A percentile compares a stretch with the other conserved stretches of the same genome.
Evolutionary conservation across 108 stramenopile species (phyloP).

Genomic region (Parmales sp.): DNA sequence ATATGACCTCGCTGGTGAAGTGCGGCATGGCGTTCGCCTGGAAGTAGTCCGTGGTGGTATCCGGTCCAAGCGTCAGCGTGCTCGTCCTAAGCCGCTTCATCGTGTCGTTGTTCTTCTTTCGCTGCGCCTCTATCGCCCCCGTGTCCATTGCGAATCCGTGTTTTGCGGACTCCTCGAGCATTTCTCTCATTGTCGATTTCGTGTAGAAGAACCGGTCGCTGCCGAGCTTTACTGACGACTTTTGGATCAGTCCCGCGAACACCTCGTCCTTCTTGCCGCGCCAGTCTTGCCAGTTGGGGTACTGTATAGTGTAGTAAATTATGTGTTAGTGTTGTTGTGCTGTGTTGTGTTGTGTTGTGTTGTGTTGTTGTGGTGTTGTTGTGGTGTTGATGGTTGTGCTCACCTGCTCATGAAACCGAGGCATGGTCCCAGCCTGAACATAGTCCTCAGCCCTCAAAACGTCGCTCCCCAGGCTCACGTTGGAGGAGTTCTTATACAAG

Average conservation of each 20-base stretch:
- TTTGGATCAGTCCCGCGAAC: slow-evolving; percentile 5
- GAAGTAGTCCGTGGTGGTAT: neutral
- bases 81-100: neutral
- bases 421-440: neutral
- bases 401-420: neutral
- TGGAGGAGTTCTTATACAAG: neutral
- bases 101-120: neutral
- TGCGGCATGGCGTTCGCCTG: neutral
- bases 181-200: slow-evolving; percentile 8
- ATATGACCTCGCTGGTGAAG: neutral
- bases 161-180: slow-evolving; percentile 7
- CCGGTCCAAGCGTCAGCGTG: neutral
- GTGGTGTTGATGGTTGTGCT: too few relatives aligned
- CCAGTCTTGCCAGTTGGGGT: slow-evolving; percentile 7
- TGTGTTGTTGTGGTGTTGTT: too few relatives aligned
- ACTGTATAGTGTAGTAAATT: too few relatives aligned
- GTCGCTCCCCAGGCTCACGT: neutral
- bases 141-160: neutral
- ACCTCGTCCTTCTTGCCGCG: slow-evolving; percentile 11
- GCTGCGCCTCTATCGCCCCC: neutral
- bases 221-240: neutral
- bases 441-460: neutral
- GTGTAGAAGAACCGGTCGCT: slow-evolving; percentile 8
- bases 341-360: too few relatives aligned
- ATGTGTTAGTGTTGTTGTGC: too few relatives aligned